Evolutionary conservation across 2,329 filamentous ascomycete genomes (phyloP).

Genomic region (Hypocrella siamensis): DNA sequence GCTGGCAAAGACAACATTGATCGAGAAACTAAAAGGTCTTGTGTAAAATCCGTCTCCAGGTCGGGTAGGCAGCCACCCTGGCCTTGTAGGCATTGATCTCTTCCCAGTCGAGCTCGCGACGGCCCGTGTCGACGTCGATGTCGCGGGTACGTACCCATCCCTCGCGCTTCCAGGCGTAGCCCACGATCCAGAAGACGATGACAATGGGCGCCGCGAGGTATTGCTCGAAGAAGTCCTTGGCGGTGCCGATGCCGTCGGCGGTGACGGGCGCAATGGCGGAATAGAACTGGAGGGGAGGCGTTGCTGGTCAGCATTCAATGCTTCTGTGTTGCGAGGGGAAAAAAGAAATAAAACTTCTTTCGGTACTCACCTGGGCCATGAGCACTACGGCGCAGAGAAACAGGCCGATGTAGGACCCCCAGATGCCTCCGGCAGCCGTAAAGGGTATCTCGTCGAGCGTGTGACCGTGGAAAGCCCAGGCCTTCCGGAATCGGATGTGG

Average conservation of each 20-base stretch:
- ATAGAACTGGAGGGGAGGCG: slow-evolving; percentile 27
- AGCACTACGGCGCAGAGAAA: slow-evolving; percentile 39
- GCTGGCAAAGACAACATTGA: no score
- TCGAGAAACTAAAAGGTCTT: slow-evolving; percentile 18
- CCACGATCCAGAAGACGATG: slow-evolving; percentile 36
- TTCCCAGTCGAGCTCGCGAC: slow-evolving; percentile 51
- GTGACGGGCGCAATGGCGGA: slow-evolving; percentile 25
- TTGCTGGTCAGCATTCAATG: not conserved
- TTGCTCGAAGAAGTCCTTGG: slow-evolving; percentile 36
- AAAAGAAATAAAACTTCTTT: not conserved
- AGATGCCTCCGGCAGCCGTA: slow-evolving; percentile 40
- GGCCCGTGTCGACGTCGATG: slow-evolving; percentile 54
- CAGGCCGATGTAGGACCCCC: slow-evolving; percentile 48
- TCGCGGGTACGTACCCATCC: slow-evolving; percentile 41
- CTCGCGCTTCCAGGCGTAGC: slow-evolving; percentile 50
- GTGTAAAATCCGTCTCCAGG: slow-evolving; percentile 28
- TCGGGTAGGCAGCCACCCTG: slow-evolving; percentile 33
- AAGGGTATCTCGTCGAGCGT: slow-evolving; percentile 51
- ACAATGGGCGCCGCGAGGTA: slow-evolving; percentile 40
- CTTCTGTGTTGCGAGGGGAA: not conserved
- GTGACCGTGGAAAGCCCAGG: slow-evolving; percentile 43
- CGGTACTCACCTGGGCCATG: slow-evolving; percentile 30
- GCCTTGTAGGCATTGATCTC: slow-evolving; percentile 39
- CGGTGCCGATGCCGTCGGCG: slow-evolving; percentile 20
- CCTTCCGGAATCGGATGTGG: slow-evolving; percentile 48